Percentiles rank a stretch among this genome's conserved stretches.
Evolutionary conservation across 2,329 filamentous ascomycete genomes (phyloP).

Genomic region (Hymenoscyphus salicellus): DNA sequence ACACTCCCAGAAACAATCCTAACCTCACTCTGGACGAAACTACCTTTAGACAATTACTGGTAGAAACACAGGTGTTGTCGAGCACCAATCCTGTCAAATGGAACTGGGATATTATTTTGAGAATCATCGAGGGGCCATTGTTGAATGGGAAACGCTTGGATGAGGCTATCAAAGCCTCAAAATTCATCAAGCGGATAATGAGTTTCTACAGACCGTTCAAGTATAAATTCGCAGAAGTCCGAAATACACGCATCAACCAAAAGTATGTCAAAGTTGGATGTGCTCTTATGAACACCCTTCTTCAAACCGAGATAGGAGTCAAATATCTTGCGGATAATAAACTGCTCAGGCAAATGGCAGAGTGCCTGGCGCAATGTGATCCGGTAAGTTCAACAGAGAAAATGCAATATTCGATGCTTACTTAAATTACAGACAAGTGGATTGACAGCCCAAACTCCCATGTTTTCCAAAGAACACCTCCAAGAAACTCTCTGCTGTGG

Average conservation of each 20-base stretch:
- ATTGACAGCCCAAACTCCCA: slow-evolving; percentile 75
- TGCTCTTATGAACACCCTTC: slow-evolving; percentile 77
- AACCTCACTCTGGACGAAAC: slow-evolving; percentile 56
- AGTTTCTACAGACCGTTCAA: slow-evolving; percentile 98
- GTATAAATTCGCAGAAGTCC: slow-evolving; percentile 85
- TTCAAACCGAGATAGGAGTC: slow-evolving; percentile 81
- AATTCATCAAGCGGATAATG: slow-evolving; percentile 91
- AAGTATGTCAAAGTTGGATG: slow-evolving; percentile 91
- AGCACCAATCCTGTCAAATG: slow-evolving; percentile 92
- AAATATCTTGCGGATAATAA: slow-evolving; percentile 90
- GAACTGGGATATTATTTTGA: slow-evolving; percentile 93
- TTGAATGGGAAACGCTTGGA: slow-evolving; percentile 88
- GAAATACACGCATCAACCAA: slow-evolving; percentile 88
- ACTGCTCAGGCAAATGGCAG: slow-evolving; percentile 85
- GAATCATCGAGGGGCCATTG: slow-evolving; percentile 87
- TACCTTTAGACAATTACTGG: slow-evolving; percentile 60
- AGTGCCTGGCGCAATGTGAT: slow-evolving; percentile 93
- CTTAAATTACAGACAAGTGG: slow-evolving; percentile 55
- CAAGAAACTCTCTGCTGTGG: slow-evolving; percentile 84
- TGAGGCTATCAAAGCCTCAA: slow-evolving; percentile 89
- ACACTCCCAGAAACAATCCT: slow-evolving; percentile 52
- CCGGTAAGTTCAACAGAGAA: slow-evolving; percentile 54
- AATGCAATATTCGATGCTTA: slow-evolving; percentile 19
- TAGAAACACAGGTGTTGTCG: slow-evolving; percentile 82
- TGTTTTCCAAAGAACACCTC: slow-evolving; percentile 84